These are phyloP conservation scores for Eimeria falciformis DNA, from an alignment of 169 alveolate genomes.

Conservation along the genomic window DNA sequence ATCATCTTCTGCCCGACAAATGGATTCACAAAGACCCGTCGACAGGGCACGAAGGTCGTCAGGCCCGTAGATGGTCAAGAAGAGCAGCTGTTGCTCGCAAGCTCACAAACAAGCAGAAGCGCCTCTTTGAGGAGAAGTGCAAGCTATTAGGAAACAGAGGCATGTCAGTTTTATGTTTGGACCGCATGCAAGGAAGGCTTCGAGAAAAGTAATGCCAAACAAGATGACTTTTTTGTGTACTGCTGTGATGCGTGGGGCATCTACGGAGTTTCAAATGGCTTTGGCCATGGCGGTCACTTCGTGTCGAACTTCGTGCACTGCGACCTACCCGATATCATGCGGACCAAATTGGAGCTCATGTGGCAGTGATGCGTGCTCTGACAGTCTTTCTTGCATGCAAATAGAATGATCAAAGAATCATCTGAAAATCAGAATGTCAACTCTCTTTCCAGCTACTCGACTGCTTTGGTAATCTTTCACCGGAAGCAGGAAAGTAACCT, in stretches of 20 bases:
- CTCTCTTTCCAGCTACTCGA: constrained; percentile 68
- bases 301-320: constrained; percentile 83
- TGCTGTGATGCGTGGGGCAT: constrained; percentile 35
- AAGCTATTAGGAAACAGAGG: constrained; percentile 16
- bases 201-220: constrained; percentile 88
- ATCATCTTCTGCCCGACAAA: too few relatives aligned
- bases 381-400: not conserved
- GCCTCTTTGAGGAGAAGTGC: constrained; percentile 44
- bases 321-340: constrained; percentile 81
- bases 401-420: constrained; percentile 15
- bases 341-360: not conserved
- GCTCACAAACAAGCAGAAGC: constrained; percentile 43
- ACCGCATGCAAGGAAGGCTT: constrained; percentile 88
- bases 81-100: constrained; percentile 48
- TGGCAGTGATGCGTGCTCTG: not conserved
- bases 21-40: too few relatives aligned
- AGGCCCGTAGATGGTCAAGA: too few relatives aligned
- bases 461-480: constrained; percentile 75
- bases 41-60: too few relatives aligned
- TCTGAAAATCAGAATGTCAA: constrained; percentile 42
- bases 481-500: constrained; percentile 46
- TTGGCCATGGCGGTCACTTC: constrained; percentile 81
- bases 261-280: constrained; percentile 91
- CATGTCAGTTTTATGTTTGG: constrained; percentile 54
- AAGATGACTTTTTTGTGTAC: constrained; percentile 83